A percentile compares a stretch with the other conserved stretches of the same genome.
phyloP scores from a whole-genome alignment of 768 basidiomycete species.

The Termitomyces sp. region DNA sequence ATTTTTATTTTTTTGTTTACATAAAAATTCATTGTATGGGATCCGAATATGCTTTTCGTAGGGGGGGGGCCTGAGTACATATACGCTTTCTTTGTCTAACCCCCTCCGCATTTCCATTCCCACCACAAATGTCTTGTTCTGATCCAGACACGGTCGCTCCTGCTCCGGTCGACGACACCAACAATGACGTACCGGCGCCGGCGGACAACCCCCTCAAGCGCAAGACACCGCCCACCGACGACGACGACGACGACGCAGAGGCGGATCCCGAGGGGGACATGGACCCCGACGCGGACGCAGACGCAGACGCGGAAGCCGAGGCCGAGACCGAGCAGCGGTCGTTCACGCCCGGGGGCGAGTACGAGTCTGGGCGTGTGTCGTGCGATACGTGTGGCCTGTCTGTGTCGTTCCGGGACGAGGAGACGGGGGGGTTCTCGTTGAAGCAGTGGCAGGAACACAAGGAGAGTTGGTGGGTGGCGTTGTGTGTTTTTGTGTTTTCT shows the following conservation, averaged over 20 bases:
- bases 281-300: slow-evolving; percentile 1
- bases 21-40: no score
- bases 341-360: slow-evolving; percentile 39
- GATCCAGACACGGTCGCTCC: background rate
- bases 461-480: slow-evolving; percentile 45
- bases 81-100: no score
- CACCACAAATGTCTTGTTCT: background rate
- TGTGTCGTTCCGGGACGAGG: slow-evolving; percentile 67
- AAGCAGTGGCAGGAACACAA: slow-evolving; percentile 72
- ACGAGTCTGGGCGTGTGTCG: slow-evolving; percentile 60
- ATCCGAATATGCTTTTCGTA: no score
- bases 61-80: no score
- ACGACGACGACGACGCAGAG: background rate
- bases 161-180: no score
- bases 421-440: slow-evolving; percentile 59
- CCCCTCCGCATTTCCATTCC: no score
- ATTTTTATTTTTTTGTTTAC: no score
- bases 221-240: slow-evolving; percentile 21
- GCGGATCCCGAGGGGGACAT: background rate
- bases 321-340: slow-evolving; percentile 15
- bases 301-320: slow-evolving; percentile 1
- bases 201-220: slow-evolving; percentile 17
- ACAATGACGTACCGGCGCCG: no score
- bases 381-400: slow-evolving; percentile 62
- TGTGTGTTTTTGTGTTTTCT: no score